Conservation (phyloP, 2,329 filamentous ascomycete genomes). For the Dryadomyces sulphureus region DNA sequence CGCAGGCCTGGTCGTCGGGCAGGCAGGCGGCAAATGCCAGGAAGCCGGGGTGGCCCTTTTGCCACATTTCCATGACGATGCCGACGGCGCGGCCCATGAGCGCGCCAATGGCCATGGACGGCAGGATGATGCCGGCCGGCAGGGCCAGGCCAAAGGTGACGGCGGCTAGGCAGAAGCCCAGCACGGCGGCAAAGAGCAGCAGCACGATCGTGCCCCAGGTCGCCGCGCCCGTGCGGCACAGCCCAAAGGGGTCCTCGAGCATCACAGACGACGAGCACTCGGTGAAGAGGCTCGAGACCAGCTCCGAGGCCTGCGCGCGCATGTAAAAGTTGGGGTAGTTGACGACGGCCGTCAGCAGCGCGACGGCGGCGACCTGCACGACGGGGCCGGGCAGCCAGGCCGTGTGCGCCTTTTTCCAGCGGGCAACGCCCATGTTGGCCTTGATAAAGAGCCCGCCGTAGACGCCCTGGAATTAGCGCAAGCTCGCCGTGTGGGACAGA, state of each 20-base stretch:
- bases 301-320: constrained; percentile 79
- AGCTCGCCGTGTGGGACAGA: neutral
- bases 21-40: constrained; percentile 70
- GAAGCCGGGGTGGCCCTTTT: constrained; percentile 60
- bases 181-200: constrained; percentile 63
- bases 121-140: constrained; percentile 87
- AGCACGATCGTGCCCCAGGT: constrained; percentile 72
- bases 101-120: constrained; percentile 90
- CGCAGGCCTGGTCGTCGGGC: constrained; percentile 63
- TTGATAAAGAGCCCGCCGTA: constrained; percentile 94
- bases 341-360: constrained; percentile 70
- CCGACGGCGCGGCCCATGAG: constrained; percentile 80
- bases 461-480: constrained; percentile 40
- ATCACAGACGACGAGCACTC: constrained; percentile 64
- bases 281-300: constrained; percentile 82
- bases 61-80: constrained; percentile 79
- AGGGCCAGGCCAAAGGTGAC: constrained; percentile 91
- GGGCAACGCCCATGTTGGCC: constrained; percentile 73
- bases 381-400: constrained; percentile 56
- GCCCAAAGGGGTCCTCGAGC: constrained; percentile 66
- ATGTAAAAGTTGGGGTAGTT: constrained; percentile 97
- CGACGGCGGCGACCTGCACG: constrained; percentile 63
- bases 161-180: constrained; percentile 73
- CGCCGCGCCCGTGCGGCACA: constrained; percentile 77
- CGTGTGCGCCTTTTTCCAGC: constrained; percentile 55